Evolutionary conservation across 179 eudicot species (phyloP).

Genomic region (Drosera spatulata): DNA sequence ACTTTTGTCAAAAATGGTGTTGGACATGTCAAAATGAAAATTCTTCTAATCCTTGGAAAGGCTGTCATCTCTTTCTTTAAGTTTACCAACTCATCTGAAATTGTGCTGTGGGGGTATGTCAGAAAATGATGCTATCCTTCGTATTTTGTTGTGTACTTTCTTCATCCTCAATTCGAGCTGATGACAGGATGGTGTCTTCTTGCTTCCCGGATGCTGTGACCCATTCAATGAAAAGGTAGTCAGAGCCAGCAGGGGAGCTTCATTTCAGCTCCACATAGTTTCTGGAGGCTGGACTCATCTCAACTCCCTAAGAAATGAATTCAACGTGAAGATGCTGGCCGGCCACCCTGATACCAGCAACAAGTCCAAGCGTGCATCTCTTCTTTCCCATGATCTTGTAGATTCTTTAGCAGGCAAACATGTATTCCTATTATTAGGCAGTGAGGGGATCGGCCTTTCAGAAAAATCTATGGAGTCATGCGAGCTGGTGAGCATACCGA

Average conservation of each 20-base stretch:
- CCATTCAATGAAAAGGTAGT: conserved; percentile 88
- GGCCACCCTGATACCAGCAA: conserved; percentile 52
- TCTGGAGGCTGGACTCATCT: conserved; percentile 67
- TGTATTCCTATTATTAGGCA: conserved; percentile 66
- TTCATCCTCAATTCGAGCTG: no score
- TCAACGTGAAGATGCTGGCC: conserved; percentile 55
- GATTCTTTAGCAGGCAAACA: conserved; percentile 39
- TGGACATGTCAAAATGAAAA: no score
- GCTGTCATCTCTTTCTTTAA: no score
- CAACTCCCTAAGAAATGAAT: conserved; percentile 26
- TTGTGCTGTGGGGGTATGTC: no score
- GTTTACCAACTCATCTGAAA: no score
- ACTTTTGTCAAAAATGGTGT: not conserved
- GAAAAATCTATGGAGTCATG: conserved; percentile 28
- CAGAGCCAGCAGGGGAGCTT: conserved; percentile 85
- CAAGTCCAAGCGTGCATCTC: conserved; percentile 5
- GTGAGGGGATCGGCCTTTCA: conserved; percentile 78
- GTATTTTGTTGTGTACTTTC: no score
- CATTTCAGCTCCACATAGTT: conserved; percentile 78
- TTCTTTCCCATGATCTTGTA: conserved; percentile 43
- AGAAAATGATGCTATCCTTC: no score
- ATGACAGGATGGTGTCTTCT: conserved; percentile 49
- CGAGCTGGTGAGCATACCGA: conserved; percentile 73
- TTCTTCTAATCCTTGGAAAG: no score
- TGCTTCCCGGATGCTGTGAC: conserved; percentile 80